These are phyloP conservation scores for Metschnikowia bowlesiae DNA, from an alignment of 805 yeast species.

Conservation along the genomic window DNA sequence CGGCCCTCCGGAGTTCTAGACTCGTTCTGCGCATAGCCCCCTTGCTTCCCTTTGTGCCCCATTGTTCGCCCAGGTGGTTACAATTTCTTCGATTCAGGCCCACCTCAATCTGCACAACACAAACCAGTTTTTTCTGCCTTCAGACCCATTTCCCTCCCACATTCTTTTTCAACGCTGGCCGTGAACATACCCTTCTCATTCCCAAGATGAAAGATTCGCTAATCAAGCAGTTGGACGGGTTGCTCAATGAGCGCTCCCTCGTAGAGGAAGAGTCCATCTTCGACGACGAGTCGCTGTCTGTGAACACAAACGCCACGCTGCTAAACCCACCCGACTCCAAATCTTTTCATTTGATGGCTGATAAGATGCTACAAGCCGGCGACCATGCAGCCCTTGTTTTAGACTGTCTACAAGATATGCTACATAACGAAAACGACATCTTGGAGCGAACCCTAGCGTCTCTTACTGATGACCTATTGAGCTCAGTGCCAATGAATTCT, in stretches of 20 bases:
- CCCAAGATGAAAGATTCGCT: background rate
- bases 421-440: slow-evolving; percentile 17
- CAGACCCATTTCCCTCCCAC: background rate
- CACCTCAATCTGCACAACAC: background rate
- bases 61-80: background rate
- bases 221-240: background rate
- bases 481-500: slow-evolving; percentile 23
- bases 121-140: background rate
- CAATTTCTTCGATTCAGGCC: background rate
- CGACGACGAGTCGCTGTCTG: slow-evolving; percentile 1
- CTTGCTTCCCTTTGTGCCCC: background rate
- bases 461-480: slow-evolving; percentile 13
- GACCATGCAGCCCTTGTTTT: slow-evolving; percentile 13
- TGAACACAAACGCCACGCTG: background rate
- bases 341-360: background rate
- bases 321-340: background rate
- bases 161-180: background rate
- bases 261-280: background rate
- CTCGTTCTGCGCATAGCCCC: background rate
- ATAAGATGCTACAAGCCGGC: slow-evolving; percentile 1
- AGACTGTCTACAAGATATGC: slow-evolving; percentile 28
- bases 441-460: slow-evolving; percentile 17
- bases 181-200: background rate
- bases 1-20: background rate
- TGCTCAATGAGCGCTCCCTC: background rate